Evolutionary conservation across 1,139 yeast species (phyloP).

Genomic region (Scheffersomyces cryptocercus): DNA sequence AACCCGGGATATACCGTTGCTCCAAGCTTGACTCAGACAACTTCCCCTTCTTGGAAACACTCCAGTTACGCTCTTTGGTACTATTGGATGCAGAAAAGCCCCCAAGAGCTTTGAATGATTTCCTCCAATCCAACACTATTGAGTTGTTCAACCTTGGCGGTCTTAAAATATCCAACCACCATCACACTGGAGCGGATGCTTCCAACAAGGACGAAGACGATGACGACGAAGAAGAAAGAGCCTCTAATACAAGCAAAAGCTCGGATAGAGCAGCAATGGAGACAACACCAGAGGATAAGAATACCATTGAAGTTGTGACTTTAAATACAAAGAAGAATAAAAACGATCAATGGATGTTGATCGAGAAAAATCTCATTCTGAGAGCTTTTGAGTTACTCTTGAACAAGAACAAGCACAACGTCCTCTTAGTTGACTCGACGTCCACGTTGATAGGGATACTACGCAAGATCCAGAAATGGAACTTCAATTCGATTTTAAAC

Average conservation of each 20-base stretch:
- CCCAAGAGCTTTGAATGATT: slow-evolving; percentile 50
- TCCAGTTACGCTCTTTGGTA: slow-evolving; percentile 56
- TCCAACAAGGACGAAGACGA: slow-evolving; percentile 12
- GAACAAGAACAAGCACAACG: slow-evolving; percentile 64
- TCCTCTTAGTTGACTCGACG: slow-evolving; percentile 76
- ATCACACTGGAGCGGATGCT: slow-evolving; percentile 29
- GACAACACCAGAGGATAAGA: slow-evolving; percentile 7
- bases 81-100: slow-evolving; percentile 75
- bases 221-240: slow-evolving; percentile 15
- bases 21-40: slow-evolving; percentile 56
- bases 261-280: slow-evolving; percentile 4
- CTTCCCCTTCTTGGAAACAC: slow-evolving; percentile 66
- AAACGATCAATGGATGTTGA: slow-evolving; percentile 70
- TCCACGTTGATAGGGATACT: slow-evolving; percentile 79
- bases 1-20: slow-evolving; percentile 67
- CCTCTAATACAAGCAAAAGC: slow-evolving; percentile 6
- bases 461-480: slow-evolving; percentile 86
- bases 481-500: slow-evolving; percentile 75
- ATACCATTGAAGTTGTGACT: slow-evolving; percentile 16
- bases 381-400: slow-evolving; percentile 62
- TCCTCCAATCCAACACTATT: slow-evolving; percentile 45
- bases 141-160: slow-evolving; percentile 49
- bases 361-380: slow-evolving; percentile 57
- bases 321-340: slow-evolving; percentile 21
- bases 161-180: slow-evolving; percentile 44